Evolutionary conservation across 2,329 filamentous ascomycete species (phyloP).

Genomic region (Penicillium frequentans): DNA sequence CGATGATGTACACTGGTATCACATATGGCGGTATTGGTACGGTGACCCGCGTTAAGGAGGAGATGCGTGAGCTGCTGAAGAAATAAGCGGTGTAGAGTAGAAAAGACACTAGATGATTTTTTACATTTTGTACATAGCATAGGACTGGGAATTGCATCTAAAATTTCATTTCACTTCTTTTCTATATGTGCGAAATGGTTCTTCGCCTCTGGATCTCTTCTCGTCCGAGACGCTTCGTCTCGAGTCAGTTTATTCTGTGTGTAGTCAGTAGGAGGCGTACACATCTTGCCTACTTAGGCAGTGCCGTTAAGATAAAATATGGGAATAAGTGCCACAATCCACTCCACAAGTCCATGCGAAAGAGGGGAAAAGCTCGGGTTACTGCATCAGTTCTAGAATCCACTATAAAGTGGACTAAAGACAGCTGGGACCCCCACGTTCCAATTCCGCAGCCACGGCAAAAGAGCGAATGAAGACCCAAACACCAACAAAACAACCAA

Average conservation of each 20-base stretch:
- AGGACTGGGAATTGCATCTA: slow-evolving; percentile 7
- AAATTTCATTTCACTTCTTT: not conserved
- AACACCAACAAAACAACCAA: not conserved
- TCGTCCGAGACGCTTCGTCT: slow-evolving; percentile 1
- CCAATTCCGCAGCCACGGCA: not conserved
- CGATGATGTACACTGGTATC: slow-evolving; percentile 85
- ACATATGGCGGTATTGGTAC: slow-evolving; percentile 65
- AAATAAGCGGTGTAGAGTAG: slow-evolving; percentile 20
- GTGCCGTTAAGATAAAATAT: not conserved
- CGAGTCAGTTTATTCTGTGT: not conserved
- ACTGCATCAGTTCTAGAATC: slow-evolving; percentile 7
- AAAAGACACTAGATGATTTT: slow-evolving; percentile 6
- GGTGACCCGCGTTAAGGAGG: slow-evolving; percentile 53
- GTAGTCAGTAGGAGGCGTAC: not conserved
- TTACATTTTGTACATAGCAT: slow-evolving; percentile 22
- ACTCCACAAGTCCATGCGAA: not conserved
- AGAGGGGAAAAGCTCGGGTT: slow-evolving; percentile 14
- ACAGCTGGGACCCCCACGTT: not conserved
- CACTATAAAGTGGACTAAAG: not conserved
- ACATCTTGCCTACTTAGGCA: slow-evolving; percentile 10
- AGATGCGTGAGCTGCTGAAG: slow-evolving; percentile 43
- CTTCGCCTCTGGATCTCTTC: not conserved
- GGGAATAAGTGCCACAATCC: not conserved
- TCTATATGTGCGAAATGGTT: not conserved
- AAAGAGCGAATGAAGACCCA: not conserved